Percentiles rank a stretch among this genome's conserved stretches.
Conservation (phyloP, 441 rosid species). For the Croton laevigatus region DNA sequence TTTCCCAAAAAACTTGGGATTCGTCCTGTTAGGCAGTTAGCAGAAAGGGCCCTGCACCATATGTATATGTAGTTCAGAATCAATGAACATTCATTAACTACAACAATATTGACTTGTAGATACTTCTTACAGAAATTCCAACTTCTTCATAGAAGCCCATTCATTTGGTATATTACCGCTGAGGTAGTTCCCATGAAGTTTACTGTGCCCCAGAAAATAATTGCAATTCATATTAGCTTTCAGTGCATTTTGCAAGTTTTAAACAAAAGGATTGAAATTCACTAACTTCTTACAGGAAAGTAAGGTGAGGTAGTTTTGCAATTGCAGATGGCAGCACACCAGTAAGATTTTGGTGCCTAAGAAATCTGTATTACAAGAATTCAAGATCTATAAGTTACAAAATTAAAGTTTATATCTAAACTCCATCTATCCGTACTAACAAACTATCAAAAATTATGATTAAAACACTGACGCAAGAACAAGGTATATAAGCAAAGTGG, state of each 20-base stretch:
- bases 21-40: slow-evolving; percentile 37
- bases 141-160: slow-evolving; percentile 34
- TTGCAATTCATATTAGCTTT: neutral
- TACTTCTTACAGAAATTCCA: slow-evolving; percentile 37
- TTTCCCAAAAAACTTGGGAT: slow-evolving; percentile 36
- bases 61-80: neutral
- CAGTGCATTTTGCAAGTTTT: neutral
- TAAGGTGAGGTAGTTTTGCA: slow-evolving; percentile 33
- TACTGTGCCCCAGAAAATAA: slow-evolving; percentile 23
- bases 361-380: slow-evolving; percentile 21
- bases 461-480: too few species aligned
- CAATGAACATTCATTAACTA: neutral
- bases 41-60: slow-evolving; percentile 30
- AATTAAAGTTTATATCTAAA: too few species aligned
- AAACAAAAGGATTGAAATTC: slow-evolving; percentile 2
- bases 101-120: neutral
- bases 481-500: neutral
- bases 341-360: slow-evolving; percentile 33
- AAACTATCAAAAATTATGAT: neutral
- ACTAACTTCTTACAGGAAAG: slow-evolving; percentile 29
- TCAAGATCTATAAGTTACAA: neutral
- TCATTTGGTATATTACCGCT: slow-evolving; percentile 38
- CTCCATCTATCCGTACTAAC: too few species aligned
- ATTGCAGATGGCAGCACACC: slow-evolving; percentile 37
- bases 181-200: slow-evolving; percentile 34